phyloP scores from a whole-genome alignment of 139 green algal genomes.

The Parachlorella kessleri region DNA sequence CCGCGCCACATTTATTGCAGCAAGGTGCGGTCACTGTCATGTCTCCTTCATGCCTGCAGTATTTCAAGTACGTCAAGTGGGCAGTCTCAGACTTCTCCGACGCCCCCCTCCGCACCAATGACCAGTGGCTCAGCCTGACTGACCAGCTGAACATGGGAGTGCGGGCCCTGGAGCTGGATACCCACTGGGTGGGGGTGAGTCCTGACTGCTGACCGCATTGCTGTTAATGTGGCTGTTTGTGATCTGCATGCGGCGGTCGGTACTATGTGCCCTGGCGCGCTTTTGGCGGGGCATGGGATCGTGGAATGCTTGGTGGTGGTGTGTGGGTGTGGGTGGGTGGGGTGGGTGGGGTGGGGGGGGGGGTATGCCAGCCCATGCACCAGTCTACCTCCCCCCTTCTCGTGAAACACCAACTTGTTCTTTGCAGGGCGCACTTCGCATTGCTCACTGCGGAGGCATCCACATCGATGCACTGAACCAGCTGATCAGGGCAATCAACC shows the following conservation, averaged over 20 bases:
- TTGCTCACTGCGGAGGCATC: slow-evolving; percentile 80
- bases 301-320: not conserved
- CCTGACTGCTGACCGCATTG: too few species aligned
- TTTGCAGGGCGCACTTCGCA: slow-evolving; percentile 60
- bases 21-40: too few species aligned
- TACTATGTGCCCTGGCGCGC: too few species aligned
- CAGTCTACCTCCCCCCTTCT: too few species aligned
- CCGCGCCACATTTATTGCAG: too few species aligned
- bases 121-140: slow-evolving; percentile 74
- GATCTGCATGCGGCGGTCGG: not conserved
- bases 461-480: slow-evolving; percentile 55
- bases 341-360: too few species aligned
- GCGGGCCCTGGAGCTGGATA: slow-evolving; percentile 76
- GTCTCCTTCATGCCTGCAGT: not conserved
- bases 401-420: too few species aligned
- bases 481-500: slow-evolving; percentile 63
- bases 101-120: slow-evolving; percentile 60
- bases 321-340: not conserved
- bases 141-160: slow-evolving; percentile 82
- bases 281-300: too few species aligned
- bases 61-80: slow-evolving; percentile 28
- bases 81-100: slow-evolving; percentile 15
- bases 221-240: not conserved
- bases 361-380: too few species aligned
- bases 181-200: slow-evolving; percentile 69